Conservation (phyloP, 805 yeast genomes). For the Zygotorulaspora danielsina region DNA sequence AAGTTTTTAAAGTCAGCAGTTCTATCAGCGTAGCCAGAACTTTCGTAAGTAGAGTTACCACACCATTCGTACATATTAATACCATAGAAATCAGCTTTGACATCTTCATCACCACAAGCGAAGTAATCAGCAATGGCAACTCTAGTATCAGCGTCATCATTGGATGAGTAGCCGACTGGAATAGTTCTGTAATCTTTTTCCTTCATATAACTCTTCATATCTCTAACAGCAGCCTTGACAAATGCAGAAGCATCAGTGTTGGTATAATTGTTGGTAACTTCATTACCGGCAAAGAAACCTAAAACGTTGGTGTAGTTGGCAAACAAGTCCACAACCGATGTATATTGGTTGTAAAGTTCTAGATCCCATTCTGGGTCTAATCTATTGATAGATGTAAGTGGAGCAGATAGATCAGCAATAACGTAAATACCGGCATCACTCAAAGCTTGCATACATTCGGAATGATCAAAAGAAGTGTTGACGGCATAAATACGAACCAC, state of each 20-base stretch:
- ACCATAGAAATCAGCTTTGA: slow-evolving; percentile 76
- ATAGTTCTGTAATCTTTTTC: slow-evolving; percentile 58
- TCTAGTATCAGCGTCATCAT: slow-evolving; percentile 67
- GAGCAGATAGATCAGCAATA: slow-evolving; percentile 74
- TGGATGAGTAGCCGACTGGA: slow-evolving; percentile 81
- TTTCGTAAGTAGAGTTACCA: slow-evolving; percentile 53
- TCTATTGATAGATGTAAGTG: slow-evolving; percentile 59
- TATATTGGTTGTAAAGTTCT: slow-evolving; percentile 62
- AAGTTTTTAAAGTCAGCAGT: slow-evolving; percentile 61
- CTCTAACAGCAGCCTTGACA: slow-evolving; percentile 81
- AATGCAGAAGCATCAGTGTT: slow-evolving; percentile 75
- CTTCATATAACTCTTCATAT: slow-evolving; percentile 62
- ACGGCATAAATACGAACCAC: slow-evolving; percentile 74
- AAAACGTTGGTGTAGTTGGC: slow-evolving; percentile 65
- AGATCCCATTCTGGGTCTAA: slow-evolving; percentile 58
- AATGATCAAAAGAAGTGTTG: slow-evolving; percentile 59
- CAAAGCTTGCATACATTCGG: slow-evolving; percentile 61
- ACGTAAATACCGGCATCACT: slow-evolving; percentile 75
- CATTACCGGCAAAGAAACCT: slow-evolving; percentile 86
- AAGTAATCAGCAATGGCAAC: slow-evolving; percentile 68
- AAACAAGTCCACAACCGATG: slow-evolving; percentile 63
- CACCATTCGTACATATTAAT: slow-evolving; percentile 91
- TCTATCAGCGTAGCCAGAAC: slow-evolving; percentile 64
- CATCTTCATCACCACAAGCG: slow-evolving; percentile 64
- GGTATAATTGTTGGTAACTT: slow-evolving; percentile 62